Conservation (phyloP, 306 rosid genomes). For the Prinsepia uniflora region DNA sequence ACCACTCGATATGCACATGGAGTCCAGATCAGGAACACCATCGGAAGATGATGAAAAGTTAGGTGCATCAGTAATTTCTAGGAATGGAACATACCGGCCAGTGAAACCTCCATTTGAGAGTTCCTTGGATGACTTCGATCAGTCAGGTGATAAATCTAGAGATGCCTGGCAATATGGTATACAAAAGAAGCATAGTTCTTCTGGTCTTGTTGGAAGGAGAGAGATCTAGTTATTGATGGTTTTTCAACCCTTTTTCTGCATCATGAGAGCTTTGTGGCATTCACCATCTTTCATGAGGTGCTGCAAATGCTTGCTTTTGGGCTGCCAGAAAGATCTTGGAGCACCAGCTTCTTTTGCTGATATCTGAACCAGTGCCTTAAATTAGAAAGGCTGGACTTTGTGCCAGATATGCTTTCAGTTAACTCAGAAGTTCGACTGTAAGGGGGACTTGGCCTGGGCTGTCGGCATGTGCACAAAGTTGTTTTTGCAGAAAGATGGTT, state of each 20-base stretch:
- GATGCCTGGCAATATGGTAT: constrained; percentile 76
- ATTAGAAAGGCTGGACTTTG: constrained; percentile 14
- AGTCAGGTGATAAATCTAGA: constrained; percentile 58
- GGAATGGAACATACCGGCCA: constrained; percentile 72
- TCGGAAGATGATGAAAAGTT: constrained; percentile 82
- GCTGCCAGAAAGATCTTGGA: constrained; percentile 16
- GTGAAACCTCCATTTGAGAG: constrained; percentile 51
- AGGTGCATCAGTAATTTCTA: constrained; percentile 32
- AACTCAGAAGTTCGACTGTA: background rate
- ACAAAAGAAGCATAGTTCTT: constrained; percentile 64
- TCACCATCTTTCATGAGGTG: constrained; percentile 14
- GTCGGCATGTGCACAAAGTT: constrained; percentile 7
- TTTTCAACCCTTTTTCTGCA: background rate
- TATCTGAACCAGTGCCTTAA: background rate
- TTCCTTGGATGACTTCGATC: constrained; percentile 60
- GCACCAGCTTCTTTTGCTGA: constrained; percentile 12
- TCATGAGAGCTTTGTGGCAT: constrained; percentile 22
- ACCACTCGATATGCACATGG: constrained; percentile 64
- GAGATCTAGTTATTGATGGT: constrained; percentile 38
- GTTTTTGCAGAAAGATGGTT: constrained; percentile 8
- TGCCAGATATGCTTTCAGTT: constrained; percentile 14
- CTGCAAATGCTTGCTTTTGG: constrained; percentile 24
- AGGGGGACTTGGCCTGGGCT: constrained; percentile 26
- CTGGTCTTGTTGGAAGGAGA: constrained; percentile 69
- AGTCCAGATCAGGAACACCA: constrained; percentile 67